These are phyloP conservation scores for Lentinula boryana DNA, from an alignment of 768 basidiomycete genomes.

Conservation along the genomic window DNA sequence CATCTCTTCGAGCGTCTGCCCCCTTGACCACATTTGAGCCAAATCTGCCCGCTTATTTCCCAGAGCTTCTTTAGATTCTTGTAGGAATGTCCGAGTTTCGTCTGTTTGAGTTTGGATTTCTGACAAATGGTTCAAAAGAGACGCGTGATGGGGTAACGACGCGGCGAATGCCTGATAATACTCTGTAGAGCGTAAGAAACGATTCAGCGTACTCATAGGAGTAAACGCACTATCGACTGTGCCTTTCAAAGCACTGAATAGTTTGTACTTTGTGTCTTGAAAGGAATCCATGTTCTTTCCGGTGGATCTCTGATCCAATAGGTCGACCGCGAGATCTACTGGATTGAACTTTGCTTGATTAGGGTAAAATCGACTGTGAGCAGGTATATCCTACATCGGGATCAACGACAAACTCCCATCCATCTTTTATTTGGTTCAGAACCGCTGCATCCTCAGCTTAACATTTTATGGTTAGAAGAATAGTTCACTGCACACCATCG, in stretches of 20 bases:
- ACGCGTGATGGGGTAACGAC: constrained; percentile 87
- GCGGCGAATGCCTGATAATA: constrained; percentile 94
- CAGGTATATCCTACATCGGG: constrained; percentile 48
- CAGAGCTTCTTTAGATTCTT: constrained; percentile 74
- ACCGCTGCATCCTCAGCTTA: constrained; percentile 48
- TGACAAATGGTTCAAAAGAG: constrained; percentile 64
- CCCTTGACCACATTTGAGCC: constrained; percentile 83
- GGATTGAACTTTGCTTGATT: constrained; percentile 70
- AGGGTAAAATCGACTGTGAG: not conserved
- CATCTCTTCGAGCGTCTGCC: constrained; percentile 95
- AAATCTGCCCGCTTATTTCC: constrained; percentile 84
- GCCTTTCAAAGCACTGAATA: constrained; percentile 77
- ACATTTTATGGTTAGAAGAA: not conserved
- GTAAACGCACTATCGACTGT: constrained; percentile 75
- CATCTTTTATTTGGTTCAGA: constrained; percentile 79
- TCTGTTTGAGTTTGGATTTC: constrained; percentile 72
- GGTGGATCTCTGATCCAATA: constrained; percentile 70
- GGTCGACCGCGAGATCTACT: constrained; percentile 86
- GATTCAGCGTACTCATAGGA: not conserved
- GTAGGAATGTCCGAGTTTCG: constrained; percentile 61
- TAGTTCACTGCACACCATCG: constrained; percentile 52
- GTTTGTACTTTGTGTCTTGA: constrained; percentile 64
- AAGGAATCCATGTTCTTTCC: constrained; percentile 79
- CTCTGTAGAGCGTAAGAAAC: constrained; percentile 34
- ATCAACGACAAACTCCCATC: constrained; percentile 85